These are phyloP conservation scores for Lathyrus sativus DNA, from an alignment of 306 rosid species.

Conservation along the genomic window DNA sequence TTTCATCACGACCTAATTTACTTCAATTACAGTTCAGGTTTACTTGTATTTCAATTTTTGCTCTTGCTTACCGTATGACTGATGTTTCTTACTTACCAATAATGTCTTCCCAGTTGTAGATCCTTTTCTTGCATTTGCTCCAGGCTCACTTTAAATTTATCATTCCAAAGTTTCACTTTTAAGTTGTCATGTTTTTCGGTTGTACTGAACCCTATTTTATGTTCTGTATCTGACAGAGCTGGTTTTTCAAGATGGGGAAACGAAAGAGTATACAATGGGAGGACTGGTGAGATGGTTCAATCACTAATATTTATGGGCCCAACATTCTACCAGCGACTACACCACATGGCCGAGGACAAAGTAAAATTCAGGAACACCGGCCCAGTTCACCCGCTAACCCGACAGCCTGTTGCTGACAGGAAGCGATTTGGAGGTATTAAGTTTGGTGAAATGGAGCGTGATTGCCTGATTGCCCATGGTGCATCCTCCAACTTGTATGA, in stretches of 20 bases:
- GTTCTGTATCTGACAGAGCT: conserved; percentile 55
- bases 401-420: conserved; percentile 96
- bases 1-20: conserved; percentile 13
- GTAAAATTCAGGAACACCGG: conserved; percentile 95
- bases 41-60: conserved; percentile 27
- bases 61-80: conserved; percentile 26
- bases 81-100: conserved; percentile 13
- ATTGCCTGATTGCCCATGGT: conserved; percentile 93
- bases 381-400: conserved; percentile 95
- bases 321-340: conserved; percentile 88
- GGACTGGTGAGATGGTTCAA: conserved; percentile 88
- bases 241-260: conserved; percentile 91
- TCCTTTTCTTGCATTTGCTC: conserved; percentile 25
- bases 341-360: conserved; percentile 97
- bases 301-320: conserved; percentile 96
- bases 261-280: conserved; percentile 89
- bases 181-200: neutral
- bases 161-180: neutral
- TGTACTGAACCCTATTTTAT: conserved; percentile 11
- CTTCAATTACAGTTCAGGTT: conserved; percentile 22
- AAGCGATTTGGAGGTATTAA: conserved; percentile 96
- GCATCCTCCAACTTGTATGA: conserved; percentile 95
- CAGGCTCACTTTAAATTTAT: neutral
- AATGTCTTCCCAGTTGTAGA: conserved; percentile 26
- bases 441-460: conserved; percentile 99